Evolutionary conservation across 768 basidiomycete species (phyloP).

Genomic region (Lyophyllum decastes): DNA sequence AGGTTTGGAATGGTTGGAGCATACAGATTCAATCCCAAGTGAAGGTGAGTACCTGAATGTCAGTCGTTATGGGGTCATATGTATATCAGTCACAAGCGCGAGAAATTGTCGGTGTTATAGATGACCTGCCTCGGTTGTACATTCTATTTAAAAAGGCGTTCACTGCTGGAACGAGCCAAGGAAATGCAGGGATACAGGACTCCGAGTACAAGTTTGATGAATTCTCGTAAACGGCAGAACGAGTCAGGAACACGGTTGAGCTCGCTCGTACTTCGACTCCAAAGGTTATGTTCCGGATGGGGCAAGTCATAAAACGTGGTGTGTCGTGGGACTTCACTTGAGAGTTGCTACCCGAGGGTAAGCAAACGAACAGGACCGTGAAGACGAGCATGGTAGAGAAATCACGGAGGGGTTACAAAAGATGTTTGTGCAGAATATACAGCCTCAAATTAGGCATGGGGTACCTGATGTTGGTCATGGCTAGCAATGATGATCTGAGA

Average conservation of each 20-base stretch:
- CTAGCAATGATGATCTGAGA: constrained; percentile 20
- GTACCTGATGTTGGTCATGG: constrained; percentile 12
- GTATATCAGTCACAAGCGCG: not conserved
- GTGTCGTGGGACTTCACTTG: not conserved
- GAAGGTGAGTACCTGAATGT: not conserved
- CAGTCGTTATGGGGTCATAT: not conserved
- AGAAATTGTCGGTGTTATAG: not conserved
- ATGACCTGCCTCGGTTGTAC: not conserved
- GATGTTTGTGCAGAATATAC: not conserved
- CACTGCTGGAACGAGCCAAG: constrained; percentile 1
- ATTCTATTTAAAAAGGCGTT: not conserved
- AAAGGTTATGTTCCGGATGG: constrained; percentile 5
- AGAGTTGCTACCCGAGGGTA: not conserved
- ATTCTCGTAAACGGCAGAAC: not conserved
- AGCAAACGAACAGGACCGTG: not conserved
- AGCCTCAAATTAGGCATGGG: not conserved
- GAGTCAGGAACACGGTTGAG: constrained; percentile 10
- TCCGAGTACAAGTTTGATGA: constrained; percentile 10
- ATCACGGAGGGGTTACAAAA: not conserved
- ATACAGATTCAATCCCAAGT: not conserved
- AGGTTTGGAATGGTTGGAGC: not conserved
- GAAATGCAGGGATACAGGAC: constrained; percentile 12
- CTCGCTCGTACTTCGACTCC: not conserved
- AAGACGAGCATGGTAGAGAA: not conserved
- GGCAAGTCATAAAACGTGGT: not conserved